phyloP scores from a whole-genome alignment of 352 stramenopile genomes.

The Phytophthora citricola region DNA sequence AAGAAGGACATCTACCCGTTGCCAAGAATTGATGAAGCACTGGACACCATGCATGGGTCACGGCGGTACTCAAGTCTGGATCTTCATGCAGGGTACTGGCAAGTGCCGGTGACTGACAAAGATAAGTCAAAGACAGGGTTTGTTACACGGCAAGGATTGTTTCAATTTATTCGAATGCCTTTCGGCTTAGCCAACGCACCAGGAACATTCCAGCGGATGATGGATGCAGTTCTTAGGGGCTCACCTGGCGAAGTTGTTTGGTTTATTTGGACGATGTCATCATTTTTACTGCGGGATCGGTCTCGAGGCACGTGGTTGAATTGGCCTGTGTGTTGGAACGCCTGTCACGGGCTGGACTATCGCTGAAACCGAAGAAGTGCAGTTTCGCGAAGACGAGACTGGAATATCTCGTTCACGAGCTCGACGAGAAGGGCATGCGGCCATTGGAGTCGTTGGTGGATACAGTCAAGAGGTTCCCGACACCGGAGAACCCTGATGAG shows the following conservation, averaged over 20 bases:
- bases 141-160: no score
- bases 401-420: constrained; percentile 34
- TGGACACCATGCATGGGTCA: no score
- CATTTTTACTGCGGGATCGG: not conserved
- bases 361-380: constrained; percentile 26
- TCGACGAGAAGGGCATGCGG: constrained; percentile 14
- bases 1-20: no score
- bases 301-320: not conserved
- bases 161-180: not conserved
- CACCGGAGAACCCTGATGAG: constrained; percentile 6
- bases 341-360: not conserved
- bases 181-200: not conserved
- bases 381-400: constrained; percentile 18
- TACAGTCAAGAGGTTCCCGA: constrained; percentile 3
- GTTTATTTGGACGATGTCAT: constrained; percentile 3
- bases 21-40: no score
- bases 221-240: not conserved
- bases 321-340: not conserved
- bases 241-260: not conserved
- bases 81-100: no score
- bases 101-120: no score
- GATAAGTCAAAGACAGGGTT: no score
- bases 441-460: constrained; percentile 13
- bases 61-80: no score
- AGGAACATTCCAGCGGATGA: not conserved